A percentile compares a stretch with the other conserved stretches of the same genome.
phyloP scores from a whole-genome alignment of 345 rosid species.

The Eutrema heterophyllum region DNA sequence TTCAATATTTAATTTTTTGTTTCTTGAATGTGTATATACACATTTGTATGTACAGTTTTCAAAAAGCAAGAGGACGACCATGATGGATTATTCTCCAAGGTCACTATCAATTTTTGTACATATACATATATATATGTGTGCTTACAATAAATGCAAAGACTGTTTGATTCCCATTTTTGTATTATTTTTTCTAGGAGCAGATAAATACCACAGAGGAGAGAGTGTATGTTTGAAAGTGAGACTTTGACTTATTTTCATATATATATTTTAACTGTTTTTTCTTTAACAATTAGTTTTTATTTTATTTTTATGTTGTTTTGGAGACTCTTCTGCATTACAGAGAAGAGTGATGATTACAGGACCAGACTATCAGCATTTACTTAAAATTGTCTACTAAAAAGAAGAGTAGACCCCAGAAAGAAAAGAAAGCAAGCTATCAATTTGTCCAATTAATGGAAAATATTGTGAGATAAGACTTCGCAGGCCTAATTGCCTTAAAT shows the following conservation, averaged over 20 bases:
- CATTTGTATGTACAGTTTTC: conserved; percentile 9
- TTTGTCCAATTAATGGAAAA: conserved; percentile 17
- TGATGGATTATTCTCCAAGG: conserved; percentile 68
- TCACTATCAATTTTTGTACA: conserved; percentile 53
- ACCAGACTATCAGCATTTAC: conserved; percentile 38
- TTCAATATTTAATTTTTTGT: background rate
- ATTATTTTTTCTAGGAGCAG: conserved; percentile 34
- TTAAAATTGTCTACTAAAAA: conserved; percentile 16
- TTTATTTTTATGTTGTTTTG: background rate
- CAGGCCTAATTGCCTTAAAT: conserved; percentile 28
- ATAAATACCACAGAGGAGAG: conserved; percentile 33
- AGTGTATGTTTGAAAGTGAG: conserved; percentile 28
- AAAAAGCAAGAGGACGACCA: conserved; percentile 53
- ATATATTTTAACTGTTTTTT: background rate
- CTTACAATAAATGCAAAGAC: conserved; percentile 37
- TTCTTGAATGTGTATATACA: conserved; percentile 12
- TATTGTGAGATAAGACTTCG: conserved; percentile 21
- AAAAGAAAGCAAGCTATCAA: conserved; percentile 7
- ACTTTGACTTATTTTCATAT: conserved; percentile 24
- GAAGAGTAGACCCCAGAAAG: conserved; percentile 29
- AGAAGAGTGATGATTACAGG: conserved; percentile 59
- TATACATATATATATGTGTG: conserved; percentile 32
- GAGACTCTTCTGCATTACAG: conserved; percentile 16
- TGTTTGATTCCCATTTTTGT: conserved; percentile 30
- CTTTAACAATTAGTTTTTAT: background rate